Base-by-base conservation (phyloP, 106 monocot species). In the Narthecium ossifragum region DNA sequence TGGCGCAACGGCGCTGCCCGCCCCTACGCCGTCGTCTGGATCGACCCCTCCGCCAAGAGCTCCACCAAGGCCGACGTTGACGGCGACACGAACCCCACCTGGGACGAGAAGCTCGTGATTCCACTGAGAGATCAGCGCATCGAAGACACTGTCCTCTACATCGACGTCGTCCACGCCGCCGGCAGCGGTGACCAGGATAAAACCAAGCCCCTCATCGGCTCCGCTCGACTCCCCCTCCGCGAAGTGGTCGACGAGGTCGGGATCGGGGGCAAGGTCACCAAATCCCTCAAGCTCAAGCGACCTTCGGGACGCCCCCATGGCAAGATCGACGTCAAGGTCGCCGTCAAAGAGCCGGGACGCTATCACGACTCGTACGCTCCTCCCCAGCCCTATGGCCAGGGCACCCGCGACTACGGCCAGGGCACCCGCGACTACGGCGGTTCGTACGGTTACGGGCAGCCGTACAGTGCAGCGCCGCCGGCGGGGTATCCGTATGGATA, bases 121-220 rank as follows among this genome's bases (percentile, higher is more conserved):
- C 75, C 77, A 1, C 64, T 77, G 31, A 74, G 78, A 18, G 29
- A 26, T 21, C 11, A 32, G 9, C 39, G 57, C 59, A 51, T 66
- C 57, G 64, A 73, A 14, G 92, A 81, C 36, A 72, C 72, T 47
- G 70, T 72, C 33, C 77, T 92, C 52, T 54, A 22, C 61, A 14
- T 92, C 61, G 92, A 92, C 71, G 47, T 92, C 69, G 92, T 92
- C 71, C 92, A 92, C 66, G 83, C 80, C 70, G 56, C 43, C 38
- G 74, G 76, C 31, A 54, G 26, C 37, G 72, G 69, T 6, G 85
- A 57, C 62, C 55, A 68, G 53, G n/a, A n/a, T n/a, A n/a, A n/a
- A n/a, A n/a, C n/a, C n/a, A 92, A 92, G 76, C 92, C 92, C n/a
- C 78, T 92, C 51, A 51, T 92, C 66, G 92, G 92, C 31, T 87